Evolutionary conservation across 2,329 filamentous ascomycete genomes (phyloP), one percentile per base, ranked within the genome.

Genomic region (Phialemoniopsis sp.): DNA sequence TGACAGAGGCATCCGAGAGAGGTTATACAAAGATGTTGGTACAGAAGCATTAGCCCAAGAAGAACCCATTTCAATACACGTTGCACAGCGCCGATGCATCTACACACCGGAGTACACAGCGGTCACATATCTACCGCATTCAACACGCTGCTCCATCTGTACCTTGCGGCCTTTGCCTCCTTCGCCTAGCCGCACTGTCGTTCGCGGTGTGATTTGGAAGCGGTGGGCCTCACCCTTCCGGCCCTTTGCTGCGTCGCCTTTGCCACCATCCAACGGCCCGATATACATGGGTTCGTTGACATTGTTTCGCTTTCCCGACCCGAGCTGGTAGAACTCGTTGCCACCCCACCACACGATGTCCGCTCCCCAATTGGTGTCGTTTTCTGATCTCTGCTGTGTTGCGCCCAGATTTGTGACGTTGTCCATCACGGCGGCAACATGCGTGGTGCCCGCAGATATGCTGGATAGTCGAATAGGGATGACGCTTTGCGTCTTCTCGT

Each of bases 301-400:
- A 55, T 97, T 97, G 54, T 80, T 93, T 45, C 91, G 71, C 69
- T 86, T 94, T 19, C 93, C 90, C 1, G 86, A 96, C 12, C 93
- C 93, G 18, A 98, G 77, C 64, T 98, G 93, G 61, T 86, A 96
- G 58, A 84, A 79, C 66, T 97, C 90, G 54, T 97, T 98, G 38
- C 89, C 89, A 45, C 93, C 93, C 88, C 90, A 98, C 71, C 88
- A 94, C 2, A 97, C 60, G 21, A 90, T 82, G 58, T 97, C 93
- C 5, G 85, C 81, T 36, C 93, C 93, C 79, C 83, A 95, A 57
- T 93, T 90, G 2, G 82, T 88, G 53, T 89, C 85, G 48, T 87
- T 85, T 31, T 78, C 67, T 2, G 74, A 73, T 13, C 52, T 69
- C 39, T 57, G 63, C 44, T 52, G 58, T 3, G 72, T 66, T 2